Evolutionary conservation across 805 yeast species (phyloP).

Genomic region (Torulaspora delbrueckii): DNA sequence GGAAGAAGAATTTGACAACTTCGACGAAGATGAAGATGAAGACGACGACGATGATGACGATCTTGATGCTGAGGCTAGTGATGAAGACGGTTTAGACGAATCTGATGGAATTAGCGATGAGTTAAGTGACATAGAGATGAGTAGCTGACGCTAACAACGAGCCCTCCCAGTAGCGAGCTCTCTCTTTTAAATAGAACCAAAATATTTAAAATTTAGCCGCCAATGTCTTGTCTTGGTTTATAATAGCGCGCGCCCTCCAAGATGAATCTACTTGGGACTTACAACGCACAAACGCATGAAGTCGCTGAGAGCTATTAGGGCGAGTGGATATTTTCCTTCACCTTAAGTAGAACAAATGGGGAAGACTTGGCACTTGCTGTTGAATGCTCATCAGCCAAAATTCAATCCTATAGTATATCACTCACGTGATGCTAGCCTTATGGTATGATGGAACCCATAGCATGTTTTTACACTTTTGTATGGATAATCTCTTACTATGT

Average conservation of each 20-base stretch:
- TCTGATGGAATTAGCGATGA: slow-evolving; percentile 24
- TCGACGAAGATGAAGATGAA: slow-evolving; percentile 19
- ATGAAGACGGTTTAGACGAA: slow-evolving; percentile 9
- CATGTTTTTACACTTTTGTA: too few species aligned
- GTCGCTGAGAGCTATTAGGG: too few species aligned
- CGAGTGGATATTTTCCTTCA: too few species aligned
- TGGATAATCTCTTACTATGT: too few species aligned
- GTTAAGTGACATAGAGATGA: slow-evolving; percentile 31
- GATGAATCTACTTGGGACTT: too few species aligned
- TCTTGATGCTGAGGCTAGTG: slow-evolving; percentile 7
- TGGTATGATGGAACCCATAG: too few species aligned
- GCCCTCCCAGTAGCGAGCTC: not conserved
- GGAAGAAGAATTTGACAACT: slow-evolving; percentile 25
- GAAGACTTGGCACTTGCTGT: too few species aligned
- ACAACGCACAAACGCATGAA: too few species aligned
- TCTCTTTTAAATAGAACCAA: not conserved
- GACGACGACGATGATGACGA: slow-evolving; percentile 13
- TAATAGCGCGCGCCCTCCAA: not conserved
- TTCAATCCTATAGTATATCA: too few species aligned
- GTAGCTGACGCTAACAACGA: slow-evolving; percentile 5
- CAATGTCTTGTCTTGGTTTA: not conserved
- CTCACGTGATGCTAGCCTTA: too few species aligned
- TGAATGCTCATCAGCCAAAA: too few species aligned
- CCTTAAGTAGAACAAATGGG: too few species aligned
- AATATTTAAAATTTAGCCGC: not conserved